Base-by-base conservation (phyloP, 75 land plant genomes). In the Picea sitchensis region DNA sequence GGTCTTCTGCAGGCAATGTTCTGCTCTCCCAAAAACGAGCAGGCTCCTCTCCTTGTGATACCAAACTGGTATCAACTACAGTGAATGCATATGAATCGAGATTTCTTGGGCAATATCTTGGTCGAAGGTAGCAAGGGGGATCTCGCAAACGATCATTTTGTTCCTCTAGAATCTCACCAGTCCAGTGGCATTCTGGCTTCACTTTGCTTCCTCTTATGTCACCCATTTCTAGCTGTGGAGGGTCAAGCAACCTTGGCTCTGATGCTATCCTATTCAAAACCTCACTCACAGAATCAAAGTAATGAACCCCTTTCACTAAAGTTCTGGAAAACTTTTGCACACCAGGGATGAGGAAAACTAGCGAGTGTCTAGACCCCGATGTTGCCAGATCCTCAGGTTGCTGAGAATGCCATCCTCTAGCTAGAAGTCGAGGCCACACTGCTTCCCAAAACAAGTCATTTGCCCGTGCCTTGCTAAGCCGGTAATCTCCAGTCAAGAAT, bases 391-490 rank as follows among this genome's bases (percentile, higher is more conserved):
- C 62, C 13, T 81, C 86, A 14, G 90, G 90, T 68, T 91, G 91
- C 80, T 91, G 88, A 61, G 91, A 89, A 65, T 87, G 91, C 95
- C 93, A 93, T 3, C 91, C 94, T 74, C 84, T 79, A 61, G 90
- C 91, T 14, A 93, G 77, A 59, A 93, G 76, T 31, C 93, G 88
- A 26, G 95, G 95, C 95, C 95, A 93, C 76, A 93, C 90, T 31
- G 93, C 93, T 80, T 93, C 95, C 94, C 91, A 93, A 77, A 93
- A 93, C 7, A 93, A 78, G 76, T 93, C 91, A 82, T 81, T 86
- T 30, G 87, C 86, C 38, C 84, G 86, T 12, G 87, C 89, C 81
- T 93, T 93, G 90, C 95, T 91, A 59, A 93, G 76, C 54, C 91
- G 77, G 47, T 81, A 89, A 62, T 73, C 89, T 74, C 91, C 91